Base-by-base conservation (phyloP, 169 alveolate species). In the Theileria annulata region DNA sequence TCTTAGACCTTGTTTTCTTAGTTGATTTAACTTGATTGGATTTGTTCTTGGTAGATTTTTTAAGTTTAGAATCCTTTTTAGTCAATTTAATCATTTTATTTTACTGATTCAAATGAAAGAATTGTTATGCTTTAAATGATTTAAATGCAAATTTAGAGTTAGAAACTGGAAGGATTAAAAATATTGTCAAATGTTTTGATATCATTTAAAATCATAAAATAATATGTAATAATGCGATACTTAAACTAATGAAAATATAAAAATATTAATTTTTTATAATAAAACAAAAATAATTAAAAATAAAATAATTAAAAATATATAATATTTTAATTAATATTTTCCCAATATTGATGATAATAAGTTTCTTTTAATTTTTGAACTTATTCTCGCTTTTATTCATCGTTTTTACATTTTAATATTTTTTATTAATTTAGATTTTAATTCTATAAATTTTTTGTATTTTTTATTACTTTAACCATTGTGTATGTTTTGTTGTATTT, bases 1-100 rank as follows among this genome's bases (percentile, higher is more conserved):
- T 78, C 63, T 63, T 31, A 17, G 47, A 62, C 28, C 64, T 51
- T 64, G 70, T 84, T 10, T 74, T 84, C 48, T 79, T 78, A 33
- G 54, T 68, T 42, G 51, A 42, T 42, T 42, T 42, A 42, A 10
- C 51, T 42, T 12, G 51, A 69, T 82, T 82, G 35, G 28, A 56
- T 12, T 75, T 62, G 6, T 51, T 56, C 71, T 72, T 19, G 70
- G 35, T 76, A 17, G 64, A 21, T 27, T 47, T 72, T 13, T 19
- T 21, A 30, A 67, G 31, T 10, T 4, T 60, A 28, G 58, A 35
- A 37, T 56, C 59, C 8, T 15, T 37, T 72, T 42, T 72, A 12
- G 10, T 21, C 23, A 3, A 31, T 47, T 62, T 62, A 25, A 47
- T 62, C 71, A 62, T 62, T 21, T 23, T 58, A 28, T 25, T 58